Conservation (phyloP, 2,329 filamentous ascomycete species). For the Xylariales sp. region DNA sequence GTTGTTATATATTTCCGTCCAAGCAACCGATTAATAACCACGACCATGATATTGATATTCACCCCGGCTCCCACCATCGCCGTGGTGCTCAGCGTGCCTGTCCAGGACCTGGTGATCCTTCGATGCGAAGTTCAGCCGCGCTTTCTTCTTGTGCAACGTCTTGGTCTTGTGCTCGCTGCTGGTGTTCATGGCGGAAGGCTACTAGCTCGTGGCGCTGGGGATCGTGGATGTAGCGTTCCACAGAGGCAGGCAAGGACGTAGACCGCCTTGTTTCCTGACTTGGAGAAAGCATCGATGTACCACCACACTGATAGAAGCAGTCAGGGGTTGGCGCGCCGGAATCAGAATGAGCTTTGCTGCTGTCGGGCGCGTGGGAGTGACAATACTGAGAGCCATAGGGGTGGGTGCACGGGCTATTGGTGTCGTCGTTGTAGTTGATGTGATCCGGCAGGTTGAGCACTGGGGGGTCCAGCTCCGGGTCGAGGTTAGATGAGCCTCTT, state of each 20-base stretch:
- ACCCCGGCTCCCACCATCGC: background rate
- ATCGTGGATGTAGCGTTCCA: constrained; percentile 7
- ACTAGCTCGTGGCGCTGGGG: constrained; percentile 4
- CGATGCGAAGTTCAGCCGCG: background rate
- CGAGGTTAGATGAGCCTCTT: background rate
- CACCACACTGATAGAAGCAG: background rate
- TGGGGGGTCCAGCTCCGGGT: background rate
- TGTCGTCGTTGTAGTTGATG: background rate
- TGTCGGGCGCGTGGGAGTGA: background rate
- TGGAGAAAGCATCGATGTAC: background rate
- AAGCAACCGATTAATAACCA: too few species aligned
- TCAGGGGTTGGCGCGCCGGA: background rate
- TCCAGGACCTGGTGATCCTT: background rate
- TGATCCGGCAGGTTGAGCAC: background rate
- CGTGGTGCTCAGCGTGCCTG: background rate
- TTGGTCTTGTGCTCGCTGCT: background rate
- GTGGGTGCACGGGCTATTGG: background rate
- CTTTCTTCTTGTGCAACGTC: background rate
- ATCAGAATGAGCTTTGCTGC: background rate
- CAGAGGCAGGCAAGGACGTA: background rate
- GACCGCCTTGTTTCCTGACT: background rate
- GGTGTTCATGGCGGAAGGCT: background rate
- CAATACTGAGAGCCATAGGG: background rate
- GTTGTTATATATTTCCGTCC: too few species aligned
- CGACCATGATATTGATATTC: too few species aligned